Conservation (phyloP, 176 grass and related monocot species). For the Cenchrus fungigraminus region DNA sequence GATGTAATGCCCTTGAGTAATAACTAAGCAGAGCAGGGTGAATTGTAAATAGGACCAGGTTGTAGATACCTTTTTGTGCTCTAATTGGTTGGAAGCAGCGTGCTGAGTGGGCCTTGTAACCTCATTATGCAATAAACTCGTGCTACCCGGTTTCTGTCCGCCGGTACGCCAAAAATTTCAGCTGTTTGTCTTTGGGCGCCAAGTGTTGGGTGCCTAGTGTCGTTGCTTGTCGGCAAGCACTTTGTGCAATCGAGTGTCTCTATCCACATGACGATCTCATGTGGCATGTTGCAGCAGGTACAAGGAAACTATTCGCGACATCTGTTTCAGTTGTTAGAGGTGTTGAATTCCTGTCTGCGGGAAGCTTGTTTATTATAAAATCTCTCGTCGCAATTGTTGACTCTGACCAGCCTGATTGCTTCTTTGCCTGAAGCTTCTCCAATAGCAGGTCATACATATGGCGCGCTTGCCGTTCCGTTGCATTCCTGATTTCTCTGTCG, state of each 20-base stretch:
- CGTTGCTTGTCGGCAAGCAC: slow-evolving; percentile 32
- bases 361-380: slow-evolving; percentile 24
- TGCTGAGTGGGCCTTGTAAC: slow-evolving; percentile 45
- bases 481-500: neutral
- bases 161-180: slow-evolving; percentile 26
- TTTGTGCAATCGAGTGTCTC: slow-evolving; percentile 38
- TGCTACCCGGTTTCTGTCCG: slow-evolving; percentile 29
- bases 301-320: neutral
- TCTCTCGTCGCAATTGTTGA: slow-evolving; percentile 46
- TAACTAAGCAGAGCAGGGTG: slow-evolving; percentile 45
- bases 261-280: slow-evolving; percentile 27
- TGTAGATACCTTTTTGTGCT: slow-evolving; percentile 72
- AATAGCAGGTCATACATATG: neutral
- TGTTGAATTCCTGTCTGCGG: slow-evolving; percentile 46
- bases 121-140: slow-evolving; percentile 49
- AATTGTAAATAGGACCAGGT: slow-evolving; percentile 76
- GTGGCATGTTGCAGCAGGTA: slow-evolving; percentile 23
- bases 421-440: slow-evolving; percentile 11
- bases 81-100: slow-evolving; percentile 38
- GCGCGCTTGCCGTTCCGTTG: neutral
- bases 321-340: slow-evolving; percentile 39
- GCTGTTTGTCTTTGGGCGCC: neutral
- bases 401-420: slow-evolving; percentile 13
- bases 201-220: neutral
- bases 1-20: slow-evolving; percentile 48